Conservation (phyloP, 129 eudicot species). For the Pulicaria dysenterica region DNA sequence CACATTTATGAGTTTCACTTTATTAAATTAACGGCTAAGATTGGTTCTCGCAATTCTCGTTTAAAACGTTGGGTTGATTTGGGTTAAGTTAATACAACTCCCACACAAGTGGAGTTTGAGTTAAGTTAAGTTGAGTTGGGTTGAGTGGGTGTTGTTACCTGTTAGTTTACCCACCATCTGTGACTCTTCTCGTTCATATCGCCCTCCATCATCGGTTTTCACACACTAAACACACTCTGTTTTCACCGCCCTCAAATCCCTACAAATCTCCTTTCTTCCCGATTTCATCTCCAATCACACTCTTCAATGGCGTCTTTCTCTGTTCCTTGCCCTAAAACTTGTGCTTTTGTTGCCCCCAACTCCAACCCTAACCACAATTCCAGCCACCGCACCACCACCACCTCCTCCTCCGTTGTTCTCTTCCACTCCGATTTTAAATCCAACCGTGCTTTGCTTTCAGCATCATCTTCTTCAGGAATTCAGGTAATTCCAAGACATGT, state of each 20-base stretch:
- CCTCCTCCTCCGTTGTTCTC: conserved; percentile 13
- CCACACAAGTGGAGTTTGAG: too few species aligned
- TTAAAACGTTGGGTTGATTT: too few species aligned
- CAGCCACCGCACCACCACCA: conserved; percentile 7
- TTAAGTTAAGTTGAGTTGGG: background rate
- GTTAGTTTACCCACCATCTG: background rate
- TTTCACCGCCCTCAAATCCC: conserved; percentile 21
- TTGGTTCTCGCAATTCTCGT: too few species aligned
- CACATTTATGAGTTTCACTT: too few species aligned
- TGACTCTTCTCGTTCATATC: conserved; percentile 17
- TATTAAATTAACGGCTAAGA: too few species aligned
- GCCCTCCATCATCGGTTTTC: conserved; percentile 23
- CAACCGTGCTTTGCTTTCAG: conserved; percentile 25
- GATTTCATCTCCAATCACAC: background rate
- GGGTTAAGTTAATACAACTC: too few species aligned
- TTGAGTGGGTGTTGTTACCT: background rate
- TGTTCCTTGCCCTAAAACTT: conserved; percentile 54
- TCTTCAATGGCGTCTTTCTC: conserved; percentile 57
- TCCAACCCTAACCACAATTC: conserved; percentile 30
- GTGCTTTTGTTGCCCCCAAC: conserved; percentile 23
- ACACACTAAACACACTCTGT: background rate
- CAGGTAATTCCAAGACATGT: conserved; percentile 26
- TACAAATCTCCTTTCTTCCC: conserved; percentile 14
- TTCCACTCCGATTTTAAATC: conserved; percentile 41
- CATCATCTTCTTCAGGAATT: conserved; percentile 27